A percentile compares a stretch with the other conserved stretches of the same genome.
Conservation (phyloP, 1,139 yeast species). For the Blastobotrys apis region DNA sequence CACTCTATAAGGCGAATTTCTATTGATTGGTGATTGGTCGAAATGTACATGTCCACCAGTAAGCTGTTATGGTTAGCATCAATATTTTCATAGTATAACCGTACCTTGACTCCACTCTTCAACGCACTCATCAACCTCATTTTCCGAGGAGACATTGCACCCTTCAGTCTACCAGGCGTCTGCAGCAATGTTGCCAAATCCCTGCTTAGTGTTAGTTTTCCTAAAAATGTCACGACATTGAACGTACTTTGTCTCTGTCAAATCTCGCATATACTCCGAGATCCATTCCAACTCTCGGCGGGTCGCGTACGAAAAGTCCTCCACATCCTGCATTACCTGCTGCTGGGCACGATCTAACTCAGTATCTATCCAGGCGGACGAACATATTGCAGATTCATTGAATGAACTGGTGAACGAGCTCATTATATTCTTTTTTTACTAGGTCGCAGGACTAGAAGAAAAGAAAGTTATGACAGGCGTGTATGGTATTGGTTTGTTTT, state of each 20-base stretch:
- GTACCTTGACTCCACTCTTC: conserved; percentile 10
- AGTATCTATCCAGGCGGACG: conserved; percentile 38
- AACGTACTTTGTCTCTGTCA: conserved; percentile 28
- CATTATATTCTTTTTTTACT: no score
- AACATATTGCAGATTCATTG: conserved; percentile 10
- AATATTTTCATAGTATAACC: background rate
- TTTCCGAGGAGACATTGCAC: conserved; percentile 34
- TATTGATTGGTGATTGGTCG: conserved; percentile 7
- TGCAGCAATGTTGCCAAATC: conserved; percentile 30
- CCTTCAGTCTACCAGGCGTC: conserved; percentile 35
- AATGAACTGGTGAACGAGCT: background rate
- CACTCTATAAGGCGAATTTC: conserved; percentile 2
- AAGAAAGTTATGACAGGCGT: no score
- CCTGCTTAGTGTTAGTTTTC: conserved; percentile 1
- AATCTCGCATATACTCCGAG: conserved; percentile 34
- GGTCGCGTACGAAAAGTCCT: conserved; percentile 40
- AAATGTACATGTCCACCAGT: conserved; percentile 17
- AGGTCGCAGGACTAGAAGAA: no score
- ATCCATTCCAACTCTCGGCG: conserved; percentile 41
- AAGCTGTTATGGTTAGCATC: background rate
- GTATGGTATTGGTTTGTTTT: background rate
- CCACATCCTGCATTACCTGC: conserved; percentile 34
- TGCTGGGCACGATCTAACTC: conserved; percentile 37
- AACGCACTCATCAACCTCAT: conserved; percentile 27
- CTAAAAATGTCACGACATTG: background rate